Percentiles rank a stretch among this genome's conserved stretches.
phyloP scores from a whole-genome alignment of 345 rosid species.

The Pistacia integerrima region DNA sequence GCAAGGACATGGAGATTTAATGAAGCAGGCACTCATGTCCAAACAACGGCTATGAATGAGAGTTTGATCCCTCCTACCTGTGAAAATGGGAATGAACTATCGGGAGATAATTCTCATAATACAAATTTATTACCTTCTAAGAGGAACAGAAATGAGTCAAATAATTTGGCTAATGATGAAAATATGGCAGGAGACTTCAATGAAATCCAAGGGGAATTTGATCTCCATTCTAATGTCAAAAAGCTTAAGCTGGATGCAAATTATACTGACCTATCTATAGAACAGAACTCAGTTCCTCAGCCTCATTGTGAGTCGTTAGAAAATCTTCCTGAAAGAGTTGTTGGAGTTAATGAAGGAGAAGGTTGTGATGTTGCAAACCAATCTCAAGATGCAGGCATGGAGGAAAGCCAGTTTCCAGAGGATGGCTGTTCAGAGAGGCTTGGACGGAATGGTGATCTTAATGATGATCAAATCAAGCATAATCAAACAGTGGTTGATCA shows the following conservation, averaged over 20 bases:
- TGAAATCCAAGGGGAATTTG: slow-evolving; percentile 16
- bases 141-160: slow-evolving; percentile 32
- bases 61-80: slow-evolving; percentile 18
- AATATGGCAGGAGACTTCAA: slow-evolving; percentile 10
- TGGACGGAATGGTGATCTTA: slow-evolving; percentile 19
- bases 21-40: slow-evolving; percentile 6
- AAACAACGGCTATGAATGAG: slow-evolving; percentile 21
- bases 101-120: slow-evolving; percentile 14
- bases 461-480: slow-evolving; percentile 17
- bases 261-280: slow-evolving; percentile 7
- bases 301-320: slow-evolving; percentile 8
- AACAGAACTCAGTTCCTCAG: slow-evolving; percentile 9
- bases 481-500: slow-evolving; percentile 14
- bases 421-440: slow-evolving; percentile 21
- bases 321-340: slow-evolving; percentile 12
- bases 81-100: slow-evolving; percentile 23
- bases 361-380: slow-evolving; percentile 14
- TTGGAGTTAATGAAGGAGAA: slow-evolving; percentile 15
- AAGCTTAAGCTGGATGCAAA: slow-evolving; percentile 34
- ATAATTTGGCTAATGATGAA: slow-evolving; percentile 12
- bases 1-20: slow-evolving; percentile 10
- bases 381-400: slow-evolving; percentile 21
- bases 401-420: slow-evolving; percentile 21
- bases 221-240: slow-evolving; percentile 27
- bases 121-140: slow-evolving; percentile 21